Conservation (phyloP, 768 basidiomycete genomes). For the Mycena rebaudengoi region DNA sequence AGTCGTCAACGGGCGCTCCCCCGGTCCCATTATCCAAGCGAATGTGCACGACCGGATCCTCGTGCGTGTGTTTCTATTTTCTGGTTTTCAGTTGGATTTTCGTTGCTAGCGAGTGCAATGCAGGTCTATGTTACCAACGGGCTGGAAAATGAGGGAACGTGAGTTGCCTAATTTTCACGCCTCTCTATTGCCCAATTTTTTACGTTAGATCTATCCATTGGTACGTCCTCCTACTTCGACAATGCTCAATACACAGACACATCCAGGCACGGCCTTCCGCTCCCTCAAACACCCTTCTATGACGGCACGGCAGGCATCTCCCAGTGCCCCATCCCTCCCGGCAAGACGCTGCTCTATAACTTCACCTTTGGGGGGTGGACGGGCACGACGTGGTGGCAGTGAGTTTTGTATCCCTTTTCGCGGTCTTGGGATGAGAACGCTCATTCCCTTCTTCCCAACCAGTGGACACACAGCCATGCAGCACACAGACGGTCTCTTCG, state of each 20-base stretch:
- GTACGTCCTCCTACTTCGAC: background rate
- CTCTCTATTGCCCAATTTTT: background rate
- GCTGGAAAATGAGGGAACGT: constrained; percentile 39
- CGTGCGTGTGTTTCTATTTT: no score
- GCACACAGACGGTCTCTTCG: constrained; percentile 53
- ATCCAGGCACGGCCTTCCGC: constrained; percentile 40
- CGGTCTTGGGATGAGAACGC: background rate
- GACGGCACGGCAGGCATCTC: constrained; percentile 58
- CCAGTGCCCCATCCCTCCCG: constrained; percentile 63
- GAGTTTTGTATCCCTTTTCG: constrained; percentile 37
- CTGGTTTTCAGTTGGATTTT: background rate
- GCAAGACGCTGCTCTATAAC: constrained; percentile 46
- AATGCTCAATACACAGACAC: background rate
- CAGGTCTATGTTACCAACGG: constrained; percentile 43
- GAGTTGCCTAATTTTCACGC: constrained; percentile 9
- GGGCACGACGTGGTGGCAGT: constrained; percentile 63
- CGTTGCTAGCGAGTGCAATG: background rate
- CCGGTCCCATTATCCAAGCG: constrained; percentile 48
- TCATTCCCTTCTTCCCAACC: background rate
- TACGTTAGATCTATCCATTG: constrained; percentile 40
- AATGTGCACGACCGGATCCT: constrained; percentile 46
- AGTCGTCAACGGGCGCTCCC: constrained; percentile 56
- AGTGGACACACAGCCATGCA: constrained; percentile 18
- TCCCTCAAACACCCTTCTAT: constrained; percentile 50
- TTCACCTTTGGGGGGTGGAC: constrained; percentile 53